Percentiles rank a stretch among this genome's conserved stretches.
Evolutionary conservation across 257 asterid genomes (phyloP).

Genomic region (Petrea volubilis): DNA sequence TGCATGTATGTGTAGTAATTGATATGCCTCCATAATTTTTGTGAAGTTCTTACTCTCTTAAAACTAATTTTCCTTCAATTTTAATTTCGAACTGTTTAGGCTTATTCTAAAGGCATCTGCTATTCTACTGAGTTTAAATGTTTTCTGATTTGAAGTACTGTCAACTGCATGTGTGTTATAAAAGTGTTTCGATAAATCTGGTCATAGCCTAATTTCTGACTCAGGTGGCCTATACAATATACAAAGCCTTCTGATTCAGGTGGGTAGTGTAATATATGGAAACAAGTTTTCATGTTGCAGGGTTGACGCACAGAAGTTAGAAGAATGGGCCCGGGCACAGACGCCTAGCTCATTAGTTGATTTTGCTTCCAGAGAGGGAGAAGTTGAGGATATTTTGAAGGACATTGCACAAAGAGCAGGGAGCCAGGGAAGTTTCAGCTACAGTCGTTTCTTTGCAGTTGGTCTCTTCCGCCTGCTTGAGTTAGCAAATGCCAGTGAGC

Average conservation of each 20-base stretch:
- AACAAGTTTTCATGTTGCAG: conserved; percentile 31
- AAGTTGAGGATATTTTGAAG: conserved; percentile 65
- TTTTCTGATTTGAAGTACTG: not conserved
- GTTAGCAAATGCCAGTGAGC: conserved; percentile 85
- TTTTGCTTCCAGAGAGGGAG: conserved; percentile 83
- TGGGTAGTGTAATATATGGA: not conserved
- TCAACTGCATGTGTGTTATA: not conserved
- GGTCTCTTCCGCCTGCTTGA: conserved; percentile 96
- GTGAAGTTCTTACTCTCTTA: not conserved
- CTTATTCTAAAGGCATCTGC: not conserved
- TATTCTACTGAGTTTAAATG: not conserved
- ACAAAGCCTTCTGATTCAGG: not conserved
- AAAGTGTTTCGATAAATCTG: not conserved
- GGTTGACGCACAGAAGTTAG: conserved; percentile 84
- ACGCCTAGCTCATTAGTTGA: conserved; percentile 65
- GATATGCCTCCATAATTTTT: not conserved
- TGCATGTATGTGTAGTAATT: not conserved
- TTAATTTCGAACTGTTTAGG: not conserved
- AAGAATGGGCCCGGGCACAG: conserved; percentile 89
- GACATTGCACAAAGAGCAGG: conserved; percentile 86
- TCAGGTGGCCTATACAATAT: not conserved
- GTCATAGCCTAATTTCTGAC: not conserved
- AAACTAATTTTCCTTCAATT: not conserved
- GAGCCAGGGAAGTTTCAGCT: conserved; percentile 67
- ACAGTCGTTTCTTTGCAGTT: conserved; percentile 91